A percentile compares a stretch with the other conserved stretches of the same genome.
phyloP scores from a whole-genome alignment of 345 rosid species.

The Hibiscus tridactylites region DNA sequence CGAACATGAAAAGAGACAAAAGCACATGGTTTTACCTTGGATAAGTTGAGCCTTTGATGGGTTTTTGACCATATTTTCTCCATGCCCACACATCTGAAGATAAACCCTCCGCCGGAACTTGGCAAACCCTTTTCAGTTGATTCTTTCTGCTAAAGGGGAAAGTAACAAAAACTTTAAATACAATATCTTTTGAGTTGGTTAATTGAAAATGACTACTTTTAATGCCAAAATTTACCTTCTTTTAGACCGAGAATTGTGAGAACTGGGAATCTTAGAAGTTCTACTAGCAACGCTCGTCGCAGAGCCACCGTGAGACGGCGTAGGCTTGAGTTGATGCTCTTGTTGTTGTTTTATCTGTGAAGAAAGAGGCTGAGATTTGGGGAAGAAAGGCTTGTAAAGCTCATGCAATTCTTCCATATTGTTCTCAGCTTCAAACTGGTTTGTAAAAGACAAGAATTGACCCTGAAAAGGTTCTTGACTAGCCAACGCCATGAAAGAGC shows the following conservation, averaged over 20 bases:
- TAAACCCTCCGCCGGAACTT: slow-evolving; percentile 79
- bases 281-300: slow-evolving; percentile 17
- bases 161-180: neutral
- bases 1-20: neutral
- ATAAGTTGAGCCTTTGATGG: slow-evolving; percentile 97
- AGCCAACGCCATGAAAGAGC: slow-evolving; percentile 14
- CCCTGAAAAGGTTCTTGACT: neutral
- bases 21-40: slow-evolving; percentile 44
- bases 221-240: slow-evolving; percentile 43
- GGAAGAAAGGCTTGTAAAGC: slow-evolving; percentile 64
- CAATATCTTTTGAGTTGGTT: neutral
- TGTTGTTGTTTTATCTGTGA: slow-evolving; percentile 16
- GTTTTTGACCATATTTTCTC: slow-evolving; percentile 98
- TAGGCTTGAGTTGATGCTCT: slow-evolving; percentile 22
- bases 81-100: slow-evolving; percentile 96
- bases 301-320: slow-evolving; percentile 21
- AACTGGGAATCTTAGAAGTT: slow-evolving; percentile 29
- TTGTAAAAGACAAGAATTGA: slow-evolving; percentile 14
- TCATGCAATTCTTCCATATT: slow-evolving; percentile 53
- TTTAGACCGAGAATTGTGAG: slow-evolving; percentile 64
- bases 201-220: neutral
- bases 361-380: slow-evolving; percentile 30
- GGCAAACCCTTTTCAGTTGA: slow-evolving; percentile 78
- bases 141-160: slow-evolving; percentile 50
- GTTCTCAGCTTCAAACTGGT: slow-evolving; percentile 32